Conservation (phyloP, 2,329 filamentous ascomycete species). For the Venturia pyrina region DNA sequence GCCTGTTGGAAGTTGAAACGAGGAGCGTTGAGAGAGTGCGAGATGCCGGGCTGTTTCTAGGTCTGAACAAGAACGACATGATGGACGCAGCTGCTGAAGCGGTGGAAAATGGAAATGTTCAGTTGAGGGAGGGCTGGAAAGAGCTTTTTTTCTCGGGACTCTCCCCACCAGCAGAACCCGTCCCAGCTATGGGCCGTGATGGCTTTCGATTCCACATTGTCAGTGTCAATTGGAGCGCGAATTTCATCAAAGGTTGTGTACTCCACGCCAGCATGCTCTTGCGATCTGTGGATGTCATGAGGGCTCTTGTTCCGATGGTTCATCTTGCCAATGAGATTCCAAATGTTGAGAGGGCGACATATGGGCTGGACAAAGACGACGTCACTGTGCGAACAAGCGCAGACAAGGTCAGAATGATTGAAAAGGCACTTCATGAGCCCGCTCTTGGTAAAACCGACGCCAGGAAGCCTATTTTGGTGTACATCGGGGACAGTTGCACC, state of each 20-base stretch:
- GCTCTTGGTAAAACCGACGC: conserved; percentile 11
- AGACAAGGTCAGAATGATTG: background rate
- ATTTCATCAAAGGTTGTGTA: conserved; percentile 25
- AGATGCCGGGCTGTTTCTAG: conserved; percentile 29
- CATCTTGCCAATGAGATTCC: background rate
- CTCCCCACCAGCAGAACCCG: conserved; percentile 15
- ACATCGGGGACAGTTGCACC: conserved; percentile 38
- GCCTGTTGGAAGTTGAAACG: conserved; percentile 29
- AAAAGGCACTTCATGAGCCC: background rate
- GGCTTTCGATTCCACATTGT: conserved; percentile 2
- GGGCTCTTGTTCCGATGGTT: background rate
- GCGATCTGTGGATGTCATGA: background rate
- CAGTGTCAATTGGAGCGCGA: conserved; percentile 36
- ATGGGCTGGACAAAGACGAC: background rate
- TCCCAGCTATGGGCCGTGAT: background rate
- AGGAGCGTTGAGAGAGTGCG: conserved; percentile 31
- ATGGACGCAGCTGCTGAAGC: conserved; percentile 19
- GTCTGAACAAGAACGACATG: conserved; percentile 25
- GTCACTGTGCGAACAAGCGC: background rate
- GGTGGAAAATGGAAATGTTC: conserved; percentile 22
- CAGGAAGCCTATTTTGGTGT: conserved; percentile 23
- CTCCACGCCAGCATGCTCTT: background rate
- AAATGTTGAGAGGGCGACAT: background rate
- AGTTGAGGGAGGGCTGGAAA: conserved; percentile 28
- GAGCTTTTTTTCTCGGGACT: conserved; percentile 19